Evolutionary conservation across 2,329 filamentous ascomycete species (phyloP), one percentile per base, ranked within the genome.

Genomic region (Colletotrichum eleusines): DNA sequence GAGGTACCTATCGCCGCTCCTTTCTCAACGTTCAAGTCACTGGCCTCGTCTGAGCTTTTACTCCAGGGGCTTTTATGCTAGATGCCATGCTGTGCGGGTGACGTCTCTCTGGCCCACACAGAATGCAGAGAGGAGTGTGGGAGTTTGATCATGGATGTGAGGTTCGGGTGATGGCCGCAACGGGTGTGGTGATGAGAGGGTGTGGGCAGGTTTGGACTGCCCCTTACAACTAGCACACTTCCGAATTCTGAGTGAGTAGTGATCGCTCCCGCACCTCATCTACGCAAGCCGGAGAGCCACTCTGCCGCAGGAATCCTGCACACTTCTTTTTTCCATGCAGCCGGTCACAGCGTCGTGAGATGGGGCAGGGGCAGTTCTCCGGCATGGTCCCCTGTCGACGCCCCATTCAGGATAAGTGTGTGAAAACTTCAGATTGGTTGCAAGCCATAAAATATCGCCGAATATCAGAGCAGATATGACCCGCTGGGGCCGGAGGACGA

Each of bases 201-300:
- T 54, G 69, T 63, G 65, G 59, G 58, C 31, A 40, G 42, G 38
- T 35, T 12, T 60, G 59, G 31, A 31, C 53, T 57, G 65, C 33
- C 31, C 50, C 42, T 59, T 44, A 11, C 42, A 44, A 23, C 16
- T 59, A 38, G 40, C 46, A 35, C 44, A 50, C 59, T 61, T 63
- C 53, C 50, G 53, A 65, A 53, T 55, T 59, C 50, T 23, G 6
- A n/a, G 54, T 38, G 44, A 35, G 23, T 38, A 57, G 26, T 67
- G 63, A 71, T 72, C 69, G 69, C 53, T 64, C 65, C 59, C 69
- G 66, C 54, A 69, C 53, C 65, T 69, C 69, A 69, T 64, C 59
- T 72, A 64, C 65, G 46, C 64, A 65, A 53, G 58, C 64, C 53
- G 58, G 68, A 57, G 65, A 59, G 65, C 59, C 60, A 64, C 66